Base-by-base conservation (phyloP, 208 protist species). In the Crithidia acanthocephali region DNA sequence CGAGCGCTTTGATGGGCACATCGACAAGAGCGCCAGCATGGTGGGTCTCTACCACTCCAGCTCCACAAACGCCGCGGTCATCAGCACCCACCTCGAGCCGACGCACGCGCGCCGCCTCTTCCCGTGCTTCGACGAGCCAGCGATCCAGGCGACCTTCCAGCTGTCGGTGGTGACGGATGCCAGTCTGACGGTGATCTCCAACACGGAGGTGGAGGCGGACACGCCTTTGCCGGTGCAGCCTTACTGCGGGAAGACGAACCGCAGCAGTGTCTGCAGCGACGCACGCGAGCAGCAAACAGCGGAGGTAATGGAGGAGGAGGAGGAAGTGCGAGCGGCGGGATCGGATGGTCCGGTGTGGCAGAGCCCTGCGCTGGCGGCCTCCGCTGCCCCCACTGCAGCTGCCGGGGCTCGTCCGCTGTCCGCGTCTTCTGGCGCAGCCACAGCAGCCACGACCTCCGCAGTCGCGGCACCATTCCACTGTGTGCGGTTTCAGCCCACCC, bases 121-220 rank as follows among this genome's bases (percentile, higher is more conserved):
- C 51, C 89, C 89, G 1, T 95, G 89, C 72, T 92, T 86, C 57
- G 89, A 95, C 61, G 85, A 92, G 66, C 89, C 86, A 2, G 77
- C 56, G 16, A 85, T 89, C 47, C 72, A 79, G 40, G 50, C 85
- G 27, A 72, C 76, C 0, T 92, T 91, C 47, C 74, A 83, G 66
- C 61, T 95, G 5, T 83, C 83, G n/a, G 77, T 95, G 0, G 65
- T 84, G 30, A 76, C 76, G 20, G 69, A 69, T 11, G 33, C 50
- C 2, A 42, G 20, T 11, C 76, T 80, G 40, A 80, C 73, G 11
- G 78, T 85, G 27, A 25, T 95, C 7, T 76, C 85, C 8, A 90
- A 90, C 69, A 92, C 74, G 13, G 68, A 68, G 20, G 51, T 83
- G 0, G 77, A 81, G 60, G 65, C 67, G 6, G 85, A 88, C 15